phyloP scores from a whole-genome alignment of 768 basidiomycete species.

The Kwoniella bestiolae region DNA sequence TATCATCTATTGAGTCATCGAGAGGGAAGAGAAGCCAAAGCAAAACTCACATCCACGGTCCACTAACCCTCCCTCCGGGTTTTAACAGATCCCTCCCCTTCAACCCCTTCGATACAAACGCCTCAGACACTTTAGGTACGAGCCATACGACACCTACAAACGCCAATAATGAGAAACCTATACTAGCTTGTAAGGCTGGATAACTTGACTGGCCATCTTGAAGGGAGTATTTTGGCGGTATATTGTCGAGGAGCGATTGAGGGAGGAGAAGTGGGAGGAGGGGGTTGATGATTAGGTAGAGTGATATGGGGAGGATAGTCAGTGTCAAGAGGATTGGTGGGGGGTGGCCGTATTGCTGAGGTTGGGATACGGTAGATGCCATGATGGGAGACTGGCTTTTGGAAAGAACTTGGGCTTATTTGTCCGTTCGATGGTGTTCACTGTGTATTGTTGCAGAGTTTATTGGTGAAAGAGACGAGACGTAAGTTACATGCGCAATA shows the following conservation, averaged over 20 bases:
- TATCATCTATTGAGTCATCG: not conserved
- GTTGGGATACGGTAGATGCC: too few species aligned
- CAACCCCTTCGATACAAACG: slow-evolving; percentile 79
- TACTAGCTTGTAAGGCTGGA: slow-evolving; percentile 68
- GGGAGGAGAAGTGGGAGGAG: slow-evolving; percentile 44
- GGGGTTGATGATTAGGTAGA: slow-evolving; percentile 48
- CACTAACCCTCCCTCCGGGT: slow-evolving; percentile 57
- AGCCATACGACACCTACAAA: slow-evolving; percentile 75
- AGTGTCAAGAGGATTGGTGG: slow-evolving; percentile 32
- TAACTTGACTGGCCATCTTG: slow-evolving; percentile 17
- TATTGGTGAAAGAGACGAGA: too few species aligned
- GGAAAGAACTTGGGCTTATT: too few species aligned
- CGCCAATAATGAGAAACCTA: slow-evolving; percentile 84
- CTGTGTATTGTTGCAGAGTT: too few species aligned
- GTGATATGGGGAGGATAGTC: slow-evolving; percentile 45
- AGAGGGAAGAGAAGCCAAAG: not conserved
- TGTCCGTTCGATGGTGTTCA: too few species aligned
- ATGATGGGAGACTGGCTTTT: too few species aligned
- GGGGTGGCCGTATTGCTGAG: slow-evolving; percentile 35
- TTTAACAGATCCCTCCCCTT: slow-evolving; percentile 88
- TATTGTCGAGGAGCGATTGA: not conserved
- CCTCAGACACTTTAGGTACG: slow-evolving; percentile 79
- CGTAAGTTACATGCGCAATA: too few species aligned
- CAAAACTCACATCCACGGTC: slow-evolving; percentile 47
- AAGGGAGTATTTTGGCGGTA: not conserved